phyloP scores from a whole-genome alignment of 495 filamentous ascomycete genomes.

The Aspergillus ellipticus region DNA sequence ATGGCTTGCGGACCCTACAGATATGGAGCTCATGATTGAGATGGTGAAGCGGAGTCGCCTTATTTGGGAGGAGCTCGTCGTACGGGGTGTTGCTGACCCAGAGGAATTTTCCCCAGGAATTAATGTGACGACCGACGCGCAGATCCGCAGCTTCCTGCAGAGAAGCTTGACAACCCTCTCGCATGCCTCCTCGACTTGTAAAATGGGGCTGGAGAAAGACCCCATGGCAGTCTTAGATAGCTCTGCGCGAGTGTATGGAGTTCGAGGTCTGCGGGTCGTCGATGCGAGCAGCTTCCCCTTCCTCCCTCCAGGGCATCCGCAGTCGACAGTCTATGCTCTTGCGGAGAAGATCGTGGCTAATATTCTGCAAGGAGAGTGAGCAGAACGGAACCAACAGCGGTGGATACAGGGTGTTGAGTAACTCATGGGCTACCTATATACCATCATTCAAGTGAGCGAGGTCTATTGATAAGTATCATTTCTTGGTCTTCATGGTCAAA shows the following conservation, averaged over 20 bases:
- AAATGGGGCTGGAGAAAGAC: conserved; percentile 44
- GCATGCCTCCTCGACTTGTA: conserved; percentile 48
- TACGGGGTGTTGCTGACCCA: conserved; percentile 14
- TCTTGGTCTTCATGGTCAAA: neutral
- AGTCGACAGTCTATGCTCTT: conserved; percentile 43
- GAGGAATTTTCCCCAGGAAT: conserved; percentile 42
- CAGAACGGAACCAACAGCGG: neutral
- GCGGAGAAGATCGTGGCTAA: conserved; percentile 57
- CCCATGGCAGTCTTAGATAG: conserved; percentile 49
- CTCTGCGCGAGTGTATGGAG: conserved; percentile 43
- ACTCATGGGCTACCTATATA: neutral
- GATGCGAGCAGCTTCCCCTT: conserved; percentile 50
- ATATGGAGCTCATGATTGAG: conserved; percentile 42
- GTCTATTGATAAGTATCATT: neutral
- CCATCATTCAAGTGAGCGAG: neutral
- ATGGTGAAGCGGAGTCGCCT: conserved; percentile 40
- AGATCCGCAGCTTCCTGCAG: conserved; percentile 43
- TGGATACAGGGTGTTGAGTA: neutral
- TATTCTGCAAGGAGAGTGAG: conserved; percentile 22
- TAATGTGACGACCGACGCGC: conserved; percentile 38
- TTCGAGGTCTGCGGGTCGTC: conserved; percentile 48
- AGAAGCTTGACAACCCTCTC: conserved; percentile 39
- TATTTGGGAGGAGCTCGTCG: conserved; percentile 22
- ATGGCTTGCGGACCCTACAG: conserved; percentile 42
- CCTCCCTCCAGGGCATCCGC: conserved; percentile 51